These are phyloP conservation scores for Fimicolochytrium jonesii DNA, from an alignment of 192 early-diverging fungal species.

Conservation along the genomic window DNA sequence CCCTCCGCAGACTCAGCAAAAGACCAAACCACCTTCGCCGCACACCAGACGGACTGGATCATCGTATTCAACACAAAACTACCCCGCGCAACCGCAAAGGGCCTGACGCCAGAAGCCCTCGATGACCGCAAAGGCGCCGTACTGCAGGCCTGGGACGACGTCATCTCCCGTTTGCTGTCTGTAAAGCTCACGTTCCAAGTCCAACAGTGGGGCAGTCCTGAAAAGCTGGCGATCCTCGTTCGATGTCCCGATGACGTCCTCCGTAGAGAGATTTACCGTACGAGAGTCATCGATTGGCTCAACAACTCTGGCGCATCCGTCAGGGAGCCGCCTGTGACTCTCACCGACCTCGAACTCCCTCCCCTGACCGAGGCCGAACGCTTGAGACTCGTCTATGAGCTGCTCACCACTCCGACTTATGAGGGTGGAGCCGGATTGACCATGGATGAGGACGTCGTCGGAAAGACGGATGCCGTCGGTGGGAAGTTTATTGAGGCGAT, in stretches of 20 bases:
- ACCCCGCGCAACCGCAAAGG: neutral
- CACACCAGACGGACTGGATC: constrained; percentile 26
- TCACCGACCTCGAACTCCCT: constrained; percentile 25
- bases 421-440: constrained; percentile 62
- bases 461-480: constrained; percentile 42
- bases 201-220: constrained; percentile 38
- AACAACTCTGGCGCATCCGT: constrained; percentile 25
- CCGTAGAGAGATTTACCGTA: constrained; percentile 18
- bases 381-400: constrained; percentile 57
- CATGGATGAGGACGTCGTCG: constrained; percentile 31
- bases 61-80: constrained; percentile 22
- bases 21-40: neutral
- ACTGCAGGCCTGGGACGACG: constrained; percentile 43
- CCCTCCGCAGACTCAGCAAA: too few species aligned
- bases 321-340: constrained; percentile 10
- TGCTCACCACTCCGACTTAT: constrained; percentile 50
- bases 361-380: constrained; percentile 45
- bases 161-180: constrained; percentile 49
- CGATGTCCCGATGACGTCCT: constrained; percentile 24
- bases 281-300: constrained; percentile 24
- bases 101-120: neutral
- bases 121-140: constrained; percentile 11
- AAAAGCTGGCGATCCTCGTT: constrained; percentile 30
- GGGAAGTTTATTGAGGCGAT: constrained; percentile 58
- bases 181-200: constrained; percentile 66